Conservation (phyloP, 176 grass and related monocot species). For the Cenchrus americanus region DNA sequence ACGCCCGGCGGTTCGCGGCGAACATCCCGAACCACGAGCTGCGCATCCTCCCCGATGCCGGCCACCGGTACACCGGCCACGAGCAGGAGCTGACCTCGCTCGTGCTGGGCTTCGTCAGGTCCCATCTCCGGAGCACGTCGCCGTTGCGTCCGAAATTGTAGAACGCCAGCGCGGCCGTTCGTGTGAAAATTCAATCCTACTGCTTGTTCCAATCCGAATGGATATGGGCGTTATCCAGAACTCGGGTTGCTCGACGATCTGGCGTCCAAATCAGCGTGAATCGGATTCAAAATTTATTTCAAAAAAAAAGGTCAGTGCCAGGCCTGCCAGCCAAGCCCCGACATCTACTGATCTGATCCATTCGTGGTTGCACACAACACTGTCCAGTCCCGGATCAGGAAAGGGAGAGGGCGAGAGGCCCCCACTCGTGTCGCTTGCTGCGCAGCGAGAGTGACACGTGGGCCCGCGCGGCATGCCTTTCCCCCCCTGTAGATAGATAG, state of each 20-base stretch:
- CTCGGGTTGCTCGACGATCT: neutral
- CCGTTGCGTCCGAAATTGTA: constrained; percentile 57
- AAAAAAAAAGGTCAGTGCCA: neutral
- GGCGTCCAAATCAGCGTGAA: neutral
- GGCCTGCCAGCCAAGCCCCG: too few relatives aligned
- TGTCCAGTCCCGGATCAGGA: neutral
- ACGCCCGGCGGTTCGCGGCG: constrained; percentile 72
- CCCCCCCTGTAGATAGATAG: neutral
- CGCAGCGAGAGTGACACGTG: constrained; percentile 2
- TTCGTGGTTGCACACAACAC: neutral
- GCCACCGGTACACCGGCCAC: constrained; percentile 72
- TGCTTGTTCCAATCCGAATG: constrained; percentile 15
- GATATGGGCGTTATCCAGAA: neutral
- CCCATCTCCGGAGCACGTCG: neutral
- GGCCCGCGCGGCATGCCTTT: neutral
- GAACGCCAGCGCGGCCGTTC: neutral
- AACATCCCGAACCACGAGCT: constrained; percentile 65
- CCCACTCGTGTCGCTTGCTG: neutral
- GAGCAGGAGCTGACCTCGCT: constrained; percentile 52
- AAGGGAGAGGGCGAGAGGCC: neutral
- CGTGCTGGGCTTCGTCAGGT: constrained; percentile 60
- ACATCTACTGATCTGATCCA: neutral
- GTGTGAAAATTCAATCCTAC: neutral
- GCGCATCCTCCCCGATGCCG: constrained; percentile 63
- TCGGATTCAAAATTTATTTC: neutral